Evolutionary conservation across 1,284 basidiomycete species (phyloP).

Genomic region (Porphyrellus sp.): DNA sequence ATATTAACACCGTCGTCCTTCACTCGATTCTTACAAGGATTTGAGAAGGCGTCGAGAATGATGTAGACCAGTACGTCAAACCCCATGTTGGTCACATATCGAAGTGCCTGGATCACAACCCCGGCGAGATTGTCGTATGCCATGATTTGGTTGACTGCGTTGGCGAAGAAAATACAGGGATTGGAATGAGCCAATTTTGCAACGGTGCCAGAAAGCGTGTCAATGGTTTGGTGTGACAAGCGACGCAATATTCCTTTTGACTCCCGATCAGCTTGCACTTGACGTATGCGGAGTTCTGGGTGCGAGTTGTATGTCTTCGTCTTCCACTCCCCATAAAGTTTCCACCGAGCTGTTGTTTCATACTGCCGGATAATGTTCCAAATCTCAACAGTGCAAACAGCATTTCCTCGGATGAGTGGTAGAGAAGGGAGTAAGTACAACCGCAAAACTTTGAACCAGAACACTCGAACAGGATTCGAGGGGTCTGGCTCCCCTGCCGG

Average conservation of each 20-base stretch:
- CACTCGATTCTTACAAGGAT: slow-evolving; percentile 79
- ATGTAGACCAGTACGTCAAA: slow-evolving; percentile 92
- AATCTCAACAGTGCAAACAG: slow-evolving; percentile 82
- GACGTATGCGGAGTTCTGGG: slow-evolving; percentile 69
- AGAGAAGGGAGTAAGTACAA: slow-evolving; percentile 84
- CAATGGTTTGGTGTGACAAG: slow-evolving; percentile 78
- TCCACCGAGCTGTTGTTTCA: slow-evolving; percentile 80
- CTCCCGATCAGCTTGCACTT: slow-evolving; percentile 71
- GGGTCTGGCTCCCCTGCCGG: slow-evolving; percentile 49
- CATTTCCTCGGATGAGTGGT: slow-evolving; percentile 81
- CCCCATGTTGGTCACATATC: slow-evolving; percentile 88
- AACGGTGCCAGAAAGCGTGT: slow-evolving; percentile 81
- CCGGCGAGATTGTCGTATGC: slow-evolving; percentile 93
- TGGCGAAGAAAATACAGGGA: slow-evolving; percentile 88
- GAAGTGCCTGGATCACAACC: slow-evolving; percentile 87
- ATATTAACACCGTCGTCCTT: slow-evolving; percentile 93
- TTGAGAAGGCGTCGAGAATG: slow-evolving; percentile 85
- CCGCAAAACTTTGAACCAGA: slow-evolving; percentile 85
- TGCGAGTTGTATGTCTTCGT: slow-evolving; percentile 66
- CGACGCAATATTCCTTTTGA: slow-evolving; percentile 80
- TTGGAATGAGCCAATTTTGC: slow-evolving; percentile 94
- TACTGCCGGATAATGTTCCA: slow-evolving; percentile 84
- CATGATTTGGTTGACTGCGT: slow-evolving; percentile 92
- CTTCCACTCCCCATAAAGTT: slow-evolving; percentile 95
- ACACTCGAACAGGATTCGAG: slow-evolving; percentile 53